These are phyloP conservation scores for Huntiella decipiens DNA, from an alignment of 2,329 filamentous ascomycete genomes.

Conservation along the genomic window DNA sequence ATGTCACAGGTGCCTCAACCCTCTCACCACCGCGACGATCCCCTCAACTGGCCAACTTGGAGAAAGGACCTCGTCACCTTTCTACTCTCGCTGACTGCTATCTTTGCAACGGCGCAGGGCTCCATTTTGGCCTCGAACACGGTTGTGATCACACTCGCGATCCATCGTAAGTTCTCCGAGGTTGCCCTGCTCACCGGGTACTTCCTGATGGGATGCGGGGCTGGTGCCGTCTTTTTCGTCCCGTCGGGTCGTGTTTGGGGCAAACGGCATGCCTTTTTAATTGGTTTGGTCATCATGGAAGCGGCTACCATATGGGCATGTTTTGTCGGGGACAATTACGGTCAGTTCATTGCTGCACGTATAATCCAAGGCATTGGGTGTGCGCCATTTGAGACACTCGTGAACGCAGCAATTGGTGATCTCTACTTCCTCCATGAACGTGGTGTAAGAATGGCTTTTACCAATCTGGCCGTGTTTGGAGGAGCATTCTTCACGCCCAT, in stretches of 20 bases:
- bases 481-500: constrained; percentile 56
- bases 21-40: constrained; percentile 78
- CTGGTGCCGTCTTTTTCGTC: constrained; percentile 70
- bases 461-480: constrained; percentile 38
- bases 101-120: constrained; percentile 69
- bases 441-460: constrained; percentile 71
- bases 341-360: constrained; percentile 55
- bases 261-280: constrained; percentile 70
- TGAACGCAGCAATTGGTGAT: constrained; percentile 79
- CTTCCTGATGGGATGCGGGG: constrained; percentile 64
- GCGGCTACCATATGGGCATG: constrained; percentile 63
- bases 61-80: constrained; percentile 63
- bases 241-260: constrained; percentile 81
- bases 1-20: constrained; percentile 49
- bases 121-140: constrained; percentile 82
- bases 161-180: constrained; percentile 46
- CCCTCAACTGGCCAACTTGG: constrained; percentile 71
- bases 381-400: constrained; percentile 74
- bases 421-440: constrained; percentile 75
- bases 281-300: constrained; percentile 58
- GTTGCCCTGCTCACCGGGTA: constrained; percentile 74
- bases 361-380: constrained; percentile 73
- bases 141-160: constrained; percentile 52
- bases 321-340: constrained; percentile 45
- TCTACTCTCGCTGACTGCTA: constrained; percentile 58